Evolutionary conservation across 2,329 filamentous ascomycete species (phyloP).

Genomic region (Aspergillus fumigatiaffinis): DNA sequence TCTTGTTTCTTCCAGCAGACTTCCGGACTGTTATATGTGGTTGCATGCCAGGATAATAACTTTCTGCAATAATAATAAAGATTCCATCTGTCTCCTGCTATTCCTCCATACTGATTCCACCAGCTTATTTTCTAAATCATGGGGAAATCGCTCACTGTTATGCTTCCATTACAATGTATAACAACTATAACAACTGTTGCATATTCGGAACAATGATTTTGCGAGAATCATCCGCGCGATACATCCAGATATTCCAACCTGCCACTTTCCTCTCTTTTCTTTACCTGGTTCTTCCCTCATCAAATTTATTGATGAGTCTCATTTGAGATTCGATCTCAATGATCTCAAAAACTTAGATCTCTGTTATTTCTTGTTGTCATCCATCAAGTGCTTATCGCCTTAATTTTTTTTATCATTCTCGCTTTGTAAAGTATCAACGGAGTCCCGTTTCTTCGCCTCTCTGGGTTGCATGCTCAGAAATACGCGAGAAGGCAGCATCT

Average conservation of each 20-base stretch:
- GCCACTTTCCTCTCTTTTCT: not conserved
- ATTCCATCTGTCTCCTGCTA: not conserved
- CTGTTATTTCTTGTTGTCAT: conserved; percentile 4
- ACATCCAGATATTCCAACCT: not conserved
- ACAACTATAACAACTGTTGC: not conserved
- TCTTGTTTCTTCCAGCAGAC: not conserved
- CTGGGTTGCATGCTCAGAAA: conserved; percentile 30
- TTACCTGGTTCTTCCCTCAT: conserved; percentile 1
- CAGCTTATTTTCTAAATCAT: conserved; percentile 1
- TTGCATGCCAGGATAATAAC: not conserved
- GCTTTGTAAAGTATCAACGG: not conserved
- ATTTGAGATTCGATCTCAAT: conserved; percentile 1
- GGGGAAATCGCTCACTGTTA: not conserved
- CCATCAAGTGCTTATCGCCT: conserved; percentile 4
- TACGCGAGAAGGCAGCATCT: conserved; percentile 32
- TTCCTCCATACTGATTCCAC: not conserved
- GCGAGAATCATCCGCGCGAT: not conserved
- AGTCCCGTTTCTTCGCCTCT: conserved; percentile 5
- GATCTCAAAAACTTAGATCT: not conserved
- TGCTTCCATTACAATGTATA: not conserved
- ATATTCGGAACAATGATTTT: not conserved
- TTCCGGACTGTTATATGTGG: not conserved
- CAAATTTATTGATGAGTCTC: not conserved
- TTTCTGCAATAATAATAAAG: not conserved
- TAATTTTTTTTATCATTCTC: conserved; percentile 1